Evolutionary conservation across 495 filamentous ascomycete species (phyloP), one percentile per base, ranked within the genome.

Genomic region (Xylaria palmicola): DNA sequence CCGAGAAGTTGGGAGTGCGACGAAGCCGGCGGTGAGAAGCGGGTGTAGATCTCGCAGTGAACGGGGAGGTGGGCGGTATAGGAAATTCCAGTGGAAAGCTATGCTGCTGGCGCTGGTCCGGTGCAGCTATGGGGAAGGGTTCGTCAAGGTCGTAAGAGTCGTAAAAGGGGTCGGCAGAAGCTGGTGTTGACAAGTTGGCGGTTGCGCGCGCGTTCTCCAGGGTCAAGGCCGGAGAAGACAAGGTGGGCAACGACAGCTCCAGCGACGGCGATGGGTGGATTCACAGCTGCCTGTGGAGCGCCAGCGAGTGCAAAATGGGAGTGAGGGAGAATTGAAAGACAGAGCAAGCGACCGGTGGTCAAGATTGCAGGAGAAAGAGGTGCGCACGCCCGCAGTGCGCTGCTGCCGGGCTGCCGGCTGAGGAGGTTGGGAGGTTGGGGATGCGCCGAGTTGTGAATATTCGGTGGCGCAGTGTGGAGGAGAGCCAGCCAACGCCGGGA

Each of bases 1-100:
- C 67, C 22, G 70, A 74, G 65, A 81, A 81, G 47, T 73, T 73
- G 15, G 78, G 75, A 10, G 79, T 81, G 40, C 79, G 79, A 55
- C 79, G 79, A 54, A 81, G 74, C 29, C 66, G 71, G 51, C 68
- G 72, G 20, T 68, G 68, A 37, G 79, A 77, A 50, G 76, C 73
- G 47, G 77, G 70, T 22, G 79, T 78, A 41, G 68, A 66, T 67
- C 70, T 65, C 20, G 68, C 67, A 63, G 48, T 48, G 37, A 47
- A 61, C 24, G 71, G 69, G 9, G 70, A 65, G 1, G 68, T 51
- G 55, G 68, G 68, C 56, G 51, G 65, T 59, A 56, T 65, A 58
- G 73, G 57, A 20, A 69, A 65, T 60, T 63, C 71, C 40, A 63
- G 72, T 59, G 71, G 54, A 66, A 69, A 65, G 36, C 65, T 65